Percentiles rank a stretch among this genome's conserved stretches.
Conservation (phyloP, 2,329 filamentous ascomycete species). For the Trichoderma sp. region DNA sequence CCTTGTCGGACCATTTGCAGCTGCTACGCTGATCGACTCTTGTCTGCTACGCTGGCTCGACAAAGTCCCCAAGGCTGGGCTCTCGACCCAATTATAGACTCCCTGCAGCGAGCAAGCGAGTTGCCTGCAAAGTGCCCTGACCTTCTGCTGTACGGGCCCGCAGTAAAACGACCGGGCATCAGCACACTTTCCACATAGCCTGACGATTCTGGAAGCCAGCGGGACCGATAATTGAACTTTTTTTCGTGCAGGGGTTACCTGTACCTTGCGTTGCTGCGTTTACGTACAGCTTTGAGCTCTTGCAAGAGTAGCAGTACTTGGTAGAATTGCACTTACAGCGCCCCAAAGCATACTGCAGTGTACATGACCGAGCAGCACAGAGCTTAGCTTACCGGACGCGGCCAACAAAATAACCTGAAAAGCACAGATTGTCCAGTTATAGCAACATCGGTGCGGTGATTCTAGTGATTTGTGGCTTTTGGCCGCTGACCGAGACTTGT, state of each 20-base stretch:
- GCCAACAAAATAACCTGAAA: neutral
- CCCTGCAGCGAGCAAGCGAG: neutral
- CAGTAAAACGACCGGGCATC: neutral
- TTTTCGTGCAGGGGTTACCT: neutral
- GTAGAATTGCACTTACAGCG: neutral
- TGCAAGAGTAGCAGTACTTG: neutral
- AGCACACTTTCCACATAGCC: neutral
- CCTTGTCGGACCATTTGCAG: conserved; percentile 16
- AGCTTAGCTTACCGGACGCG: neutral
- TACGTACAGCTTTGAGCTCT: neutral
- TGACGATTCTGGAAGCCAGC: conserved; percentile 18
- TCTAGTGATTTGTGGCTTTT: neutral
- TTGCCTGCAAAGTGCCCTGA: conserved; percentile 1
- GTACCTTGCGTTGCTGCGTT: neutral
- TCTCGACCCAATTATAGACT: neutral
- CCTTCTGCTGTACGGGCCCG: neutral
- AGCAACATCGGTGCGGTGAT: neutral
- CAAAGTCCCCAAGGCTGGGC: neutral
- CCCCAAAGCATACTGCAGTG: neutral
- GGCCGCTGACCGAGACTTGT: neutral
- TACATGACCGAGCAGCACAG: neutral
- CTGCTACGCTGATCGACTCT: conserved; percentile 19
- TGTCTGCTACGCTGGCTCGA: conserved; percentile 10
- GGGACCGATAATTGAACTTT: neutral
- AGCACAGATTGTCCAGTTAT: neutral